Base-by-base conservation (phyloP, 75 land plant genomes). In the Picea glauca region DNA sequence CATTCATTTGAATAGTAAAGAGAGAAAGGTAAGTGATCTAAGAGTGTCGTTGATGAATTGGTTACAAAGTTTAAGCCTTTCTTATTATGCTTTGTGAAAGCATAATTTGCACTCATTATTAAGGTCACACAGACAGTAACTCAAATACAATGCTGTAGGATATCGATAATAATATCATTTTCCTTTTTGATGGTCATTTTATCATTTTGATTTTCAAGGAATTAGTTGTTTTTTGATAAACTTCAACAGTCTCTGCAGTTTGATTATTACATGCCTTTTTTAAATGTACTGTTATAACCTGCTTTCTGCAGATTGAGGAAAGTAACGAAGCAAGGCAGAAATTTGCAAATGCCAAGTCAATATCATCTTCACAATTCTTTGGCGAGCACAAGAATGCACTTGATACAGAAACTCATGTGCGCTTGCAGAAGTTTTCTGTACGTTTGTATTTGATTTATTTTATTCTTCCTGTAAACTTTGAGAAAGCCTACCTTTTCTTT, bases 311-410 rank as follows among this genome's bases (percentile, higher is more conserved):
- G 98, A 81, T 91, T 73, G 86, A 93, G 84, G 99, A 98, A 82
- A 90, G 83, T 65, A 89, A 87, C 82, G 99, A 95, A 81, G 99
- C 99, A 54, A 87, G 93, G 79, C 84, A 85, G 88, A 98, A 98
- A 79, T 98, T 98, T 83, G 91, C 98, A 18, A 95, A 95, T 89
- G 99, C 99, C 23, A 98, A 98, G 67, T 85, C 99, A 9, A 98
- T 98, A 54, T 98, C 99, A 78, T 98, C 99, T 33, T 90, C 96
- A 14, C 99, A 98, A 78, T 98, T 80, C 77, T 98, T 90, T 85
- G 94, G 95, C n/a, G 94, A 93, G 81, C 87, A 90, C 72, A 88
- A 82, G 73, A 87, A 81, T 73, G 59, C 86, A 31, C 62, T 62
- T 57, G 98, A 91, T 38, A 63, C 68, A 11, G 93, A 92, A 13